phyloP scores from a whole-genome alignment of 352 stramenopile species.

The Globisporangium spiculum region DNA sequence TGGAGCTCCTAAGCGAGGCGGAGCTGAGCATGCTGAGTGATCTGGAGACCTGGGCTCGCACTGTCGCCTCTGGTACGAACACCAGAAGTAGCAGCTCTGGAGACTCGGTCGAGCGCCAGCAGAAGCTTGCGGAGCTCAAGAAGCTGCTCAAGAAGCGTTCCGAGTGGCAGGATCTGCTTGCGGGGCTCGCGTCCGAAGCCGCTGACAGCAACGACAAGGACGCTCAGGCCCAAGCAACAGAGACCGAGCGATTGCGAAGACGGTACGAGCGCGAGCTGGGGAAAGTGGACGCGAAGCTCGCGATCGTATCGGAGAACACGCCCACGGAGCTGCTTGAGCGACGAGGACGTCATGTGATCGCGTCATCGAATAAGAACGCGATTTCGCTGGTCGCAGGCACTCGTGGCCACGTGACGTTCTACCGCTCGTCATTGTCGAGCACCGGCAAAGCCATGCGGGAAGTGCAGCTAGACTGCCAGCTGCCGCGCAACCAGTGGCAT shows the following conservation, averaged over 20 bases:
- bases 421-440: conserved; percentile 19
- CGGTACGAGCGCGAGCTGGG: conserved; percentile 58
- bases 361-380: conserved; percentile 49
- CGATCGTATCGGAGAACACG: conserved; percentile 45
- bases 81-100: not conserved
- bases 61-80: conserved; percentile 19
- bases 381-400: conserved; percentile 39
- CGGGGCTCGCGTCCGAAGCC: conserved; percentile 12
- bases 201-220: not conserved
- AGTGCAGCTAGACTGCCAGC: conserved; percentile 41
- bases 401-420: conserved; percentile 42
- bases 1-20: conserved; percentile 32
- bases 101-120: conserved; percentile 24
- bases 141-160: conserved; percentile 59
- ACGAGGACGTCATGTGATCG: conserved; percentile 54
- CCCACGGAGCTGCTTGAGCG: conserved; percentile 46
- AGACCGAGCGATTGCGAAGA: conserved; percentile 33
- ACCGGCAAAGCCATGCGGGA: conserved; percentile 28
- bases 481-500: conserved; percentile 53
- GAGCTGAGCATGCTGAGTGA: conserved; percentile 31
- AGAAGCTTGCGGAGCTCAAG: conserved; percentile 45
- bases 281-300: conserved; percentile 58
- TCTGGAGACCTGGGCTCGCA: conserved; percentile 37
- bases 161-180: conserved; percentile 33
- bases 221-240: conserved; percentile 14